Evolutionary conservation across 805 yeast species (phyloP), one percentile per base, ranked within the genome.

Genomic region (Allodekkera sacchari): DNA sequence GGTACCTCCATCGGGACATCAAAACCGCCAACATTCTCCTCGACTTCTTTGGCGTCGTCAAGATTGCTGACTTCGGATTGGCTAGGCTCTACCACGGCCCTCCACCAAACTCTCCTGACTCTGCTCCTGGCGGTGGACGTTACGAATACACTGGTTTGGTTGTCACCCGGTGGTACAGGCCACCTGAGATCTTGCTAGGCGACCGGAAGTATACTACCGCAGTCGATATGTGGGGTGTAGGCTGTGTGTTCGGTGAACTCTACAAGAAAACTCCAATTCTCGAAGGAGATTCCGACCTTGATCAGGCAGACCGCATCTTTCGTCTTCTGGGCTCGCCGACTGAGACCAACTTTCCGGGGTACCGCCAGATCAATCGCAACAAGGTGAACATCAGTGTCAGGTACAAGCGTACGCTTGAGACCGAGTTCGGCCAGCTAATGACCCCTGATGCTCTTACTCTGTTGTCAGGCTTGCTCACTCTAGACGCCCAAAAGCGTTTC

Each of bases 181-280:
- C 98, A 1, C 98, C 97, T 0, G 98, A 89, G 53, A 64, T 92
- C 13, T 66, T 92, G 11, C 59, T 92, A 32, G 96, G 96, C 4
- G 94, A 87, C 43, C 67, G 81, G 44, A 64, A 70, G 37, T 89
- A 89, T 53, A 87, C 96, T 2, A 83, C 96, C 0, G 94, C 97
- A 0, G 89, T 89, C 9, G 99, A 92, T 57, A 71, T 92, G 59
- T 92, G 99, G 99, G 96, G 97, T 0, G 71, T 84, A 14, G 97
- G 97, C 1, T 92, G 98, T 59, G 89, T 92, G 0, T 78, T 92
- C 50, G 98, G 85, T 0, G 99, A 92, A 57, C 66, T 88, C 49
- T 89, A 82, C 57, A 75, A 74, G 20, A 71, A 74, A 39, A 74
- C 71, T 43, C 98, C 98, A 1, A 80, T 92, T 11, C 54, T 92